These are phyloP conservation scores for Russula brevipes DNA, from an alignment of 768 basidiomycete species.

Conservation along the genomic window DNA sequence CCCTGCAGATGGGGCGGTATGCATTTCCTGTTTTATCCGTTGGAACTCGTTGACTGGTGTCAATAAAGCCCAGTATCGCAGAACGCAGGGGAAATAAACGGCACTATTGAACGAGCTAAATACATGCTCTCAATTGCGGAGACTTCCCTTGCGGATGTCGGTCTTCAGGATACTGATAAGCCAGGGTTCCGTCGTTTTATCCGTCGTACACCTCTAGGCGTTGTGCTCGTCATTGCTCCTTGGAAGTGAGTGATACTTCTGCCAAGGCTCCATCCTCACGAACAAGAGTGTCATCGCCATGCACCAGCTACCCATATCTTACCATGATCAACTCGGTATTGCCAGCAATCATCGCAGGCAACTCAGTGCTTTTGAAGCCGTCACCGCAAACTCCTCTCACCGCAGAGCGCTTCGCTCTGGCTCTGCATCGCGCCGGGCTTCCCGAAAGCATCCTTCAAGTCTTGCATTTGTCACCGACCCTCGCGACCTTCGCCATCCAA, in stretches of 20 bases:
- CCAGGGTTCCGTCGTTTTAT: constrained; percentile 84
- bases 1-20: constrained; percentile 89
- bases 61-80: constrained; percentile 68
- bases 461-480: constrained; percentile 61
- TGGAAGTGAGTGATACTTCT: constrained; percentile 67
- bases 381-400: constrained; percentile 93
- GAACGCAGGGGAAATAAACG: constrained; percentile 70
- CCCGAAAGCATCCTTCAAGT: constrained; percentile 71
- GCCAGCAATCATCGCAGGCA: constrained; percentile 87
- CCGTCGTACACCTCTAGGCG: constrained; percentile 76
- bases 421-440: constrained; percentile 71
- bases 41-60: neutral
- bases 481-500: constrained; percentile 56
- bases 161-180: constrained; percentile 69
- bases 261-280: neutral
- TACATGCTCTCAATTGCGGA: constrained; percentile 85
- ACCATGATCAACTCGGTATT: constrained; percentile 88
- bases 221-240: constrained; percentile 82
- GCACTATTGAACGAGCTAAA: constrained; percentile 73
- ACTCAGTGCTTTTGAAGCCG: constrained; percentile 88
- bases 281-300: neutral
- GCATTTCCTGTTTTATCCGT: constrained; percentile 26
- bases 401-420: constrained; percentile 71
- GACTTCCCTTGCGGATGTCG: constrained; percentile 65
- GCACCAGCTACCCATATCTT: constrained; percentile 77